Percentiles rank a stretch among this genome's conserved stretches.
phyloP scores from a whole-genome alignment of 148 eudicot species.

The Oxyria digyna region DNA sequence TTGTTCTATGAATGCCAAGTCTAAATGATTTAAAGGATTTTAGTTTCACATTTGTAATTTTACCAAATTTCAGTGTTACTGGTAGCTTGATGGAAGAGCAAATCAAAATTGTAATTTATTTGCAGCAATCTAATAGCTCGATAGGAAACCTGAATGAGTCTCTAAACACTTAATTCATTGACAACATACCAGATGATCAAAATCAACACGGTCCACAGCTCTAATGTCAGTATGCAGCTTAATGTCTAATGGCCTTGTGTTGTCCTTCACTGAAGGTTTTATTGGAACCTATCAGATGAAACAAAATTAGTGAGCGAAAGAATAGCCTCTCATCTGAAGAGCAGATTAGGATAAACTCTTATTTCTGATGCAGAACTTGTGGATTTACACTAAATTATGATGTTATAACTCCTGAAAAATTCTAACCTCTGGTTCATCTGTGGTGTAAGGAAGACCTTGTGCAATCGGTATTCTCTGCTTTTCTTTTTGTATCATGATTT shows the following conservation, averaged over 20 bases:
- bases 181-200: constrained; percentile 60
- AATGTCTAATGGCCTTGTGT: constrained; percentile 64
- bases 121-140: background rate
- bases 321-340: background rate
- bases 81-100: background rate
- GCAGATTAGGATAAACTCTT: background rate
- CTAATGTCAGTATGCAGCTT: constrained; percentile 74
- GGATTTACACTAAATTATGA: background rate
- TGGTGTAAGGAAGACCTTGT: constrained; percentile 93
- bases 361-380: too few relatives aligned
- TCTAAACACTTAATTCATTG: background rate
- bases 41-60: background rate
- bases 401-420: background rate
- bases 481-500: constrained; percentile 62
- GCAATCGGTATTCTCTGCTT: constrained; percentile 79
- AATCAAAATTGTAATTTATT: background rate
- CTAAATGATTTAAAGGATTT: background rate
- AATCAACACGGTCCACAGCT: constrained; percentile 86
- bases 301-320: background rate
- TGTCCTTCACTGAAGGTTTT: constrained; percentile 83
- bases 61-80: background rate
- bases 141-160: too few relatives aligned
- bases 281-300: constrained; percentile 45
- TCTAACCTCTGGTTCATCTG: constrained; percentile 83
- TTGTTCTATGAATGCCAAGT: too few relatives aligned